Percentiles rank a stretch among this genome's conserved stretches.
Evolutionary conservation across 768 basidiomycete species (phyloP).

Genomic region (Calocera cornea): DNA sequence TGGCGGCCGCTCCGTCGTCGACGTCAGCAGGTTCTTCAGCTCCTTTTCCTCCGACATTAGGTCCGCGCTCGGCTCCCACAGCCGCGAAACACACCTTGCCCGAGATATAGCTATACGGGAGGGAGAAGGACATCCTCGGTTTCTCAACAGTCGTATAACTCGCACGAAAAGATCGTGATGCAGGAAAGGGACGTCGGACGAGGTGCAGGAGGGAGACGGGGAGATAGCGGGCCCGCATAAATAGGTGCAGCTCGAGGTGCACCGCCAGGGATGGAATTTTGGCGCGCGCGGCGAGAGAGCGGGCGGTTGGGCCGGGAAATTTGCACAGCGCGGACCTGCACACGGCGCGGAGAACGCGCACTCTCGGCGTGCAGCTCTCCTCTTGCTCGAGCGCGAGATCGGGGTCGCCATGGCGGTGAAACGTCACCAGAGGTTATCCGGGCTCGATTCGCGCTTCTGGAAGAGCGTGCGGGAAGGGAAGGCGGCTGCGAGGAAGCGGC

Average conservation of each 20-base stretch:
- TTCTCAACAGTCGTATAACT: neutral
- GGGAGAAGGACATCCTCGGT: neutral
- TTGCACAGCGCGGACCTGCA: too few species aligned
- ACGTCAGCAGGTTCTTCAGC: neutral
- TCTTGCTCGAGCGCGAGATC: too few species aligned
- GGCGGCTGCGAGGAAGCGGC: neutral
- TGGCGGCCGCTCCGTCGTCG: neutral
- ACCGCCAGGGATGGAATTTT: too few species aligned
- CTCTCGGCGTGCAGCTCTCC: too few species aligned
- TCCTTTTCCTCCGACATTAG: neutral
- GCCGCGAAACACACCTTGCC: neutral
- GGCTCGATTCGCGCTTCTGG: neutral
- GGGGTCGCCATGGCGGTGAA: neutral
- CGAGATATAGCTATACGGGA: neutral
- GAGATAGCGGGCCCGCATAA: too few species aligned
- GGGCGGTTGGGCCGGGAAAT: too few species aligned
- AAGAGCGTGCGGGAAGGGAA: neutral
- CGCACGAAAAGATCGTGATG: neutral
- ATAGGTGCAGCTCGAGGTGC: too few species aligned
- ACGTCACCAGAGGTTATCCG: neutral
- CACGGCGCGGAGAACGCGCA: too few species aligned
- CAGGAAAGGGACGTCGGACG: neutral
- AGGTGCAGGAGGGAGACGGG: too few species aligned
- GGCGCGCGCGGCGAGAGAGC: too few species aligned
- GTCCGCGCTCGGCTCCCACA: neutral